Evolutionary conservation across 371 early-diverging fungal species (phyloP).

Genomic region (Actinomucor elegans): DNA sequence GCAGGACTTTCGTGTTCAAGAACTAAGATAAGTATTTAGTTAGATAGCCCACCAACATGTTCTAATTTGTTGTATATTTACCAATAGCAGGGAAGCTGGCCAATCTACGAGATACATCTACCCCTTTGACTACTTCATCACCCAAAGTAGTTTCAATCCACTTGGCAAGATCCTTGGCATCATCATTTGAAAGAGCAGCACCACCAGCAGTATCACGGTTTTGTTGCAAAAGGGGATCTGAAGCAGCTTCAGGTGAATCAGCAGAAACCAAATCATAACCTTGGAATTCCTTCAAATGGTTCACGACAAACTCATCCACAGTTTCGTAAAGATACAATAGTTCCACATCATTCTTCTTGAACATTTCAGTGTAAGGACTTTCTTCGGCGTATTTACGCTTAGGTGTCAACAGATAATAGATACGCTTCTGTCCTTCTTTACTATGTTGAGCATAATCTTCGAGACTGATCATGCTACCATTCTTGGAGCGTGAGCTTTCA

Average conservation of each 20-base stretch:
- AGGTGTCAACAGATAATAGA: conserved; percentile 89
- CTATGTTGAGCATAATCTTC: conserved; percentile 88
- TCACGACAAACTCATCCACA: conserved; percentile 91
- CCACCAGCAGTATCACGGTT: conserved; percentile 21
- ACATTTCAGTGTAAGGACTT: conserved; percentile 89
- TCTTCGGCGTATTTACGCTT: conserved; percentile 75
- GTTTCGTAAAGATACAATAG: conserved; percentile 82
- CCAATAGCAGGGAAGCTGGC: conserved; percentile 74
- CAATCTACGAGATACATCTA: conserved; percentile 68
- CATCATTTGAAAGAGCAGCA: conserved; percentile 47
- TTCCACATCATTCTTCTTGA: conserved; percentile 70
- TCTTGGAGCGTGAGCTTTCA: conserved; percentile 66
- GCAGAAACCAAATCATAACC: conserved; percentile 82
- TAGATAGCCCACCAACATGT: background rate
- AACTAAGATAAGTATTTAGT: conserved; percentile 30
- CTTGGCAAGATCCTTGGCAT: conserved; percentile 62
- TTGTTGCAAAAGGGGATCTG: conserved; percentile 48
- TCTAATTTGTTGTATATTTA: conserved; percentile 18
- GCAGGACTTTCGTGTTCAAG: conserved; percentile 78
- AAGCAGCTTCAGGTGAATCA: conserved; percentile 67
- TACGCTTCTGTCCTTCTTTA: conserved; percentile 88
- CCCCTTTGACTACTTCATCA: conserved; percentile 60
- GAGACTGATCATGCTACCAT: conserved; percentile 66
- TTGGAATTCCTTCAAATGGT: conserved; percentile 70
- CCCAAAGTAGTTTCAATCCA: conserved; percentile 71